phyloP scores from a whole-genome alignment of 2,329 filamentous ascomycete species.

The Epichloe gansuensis region DNA sequence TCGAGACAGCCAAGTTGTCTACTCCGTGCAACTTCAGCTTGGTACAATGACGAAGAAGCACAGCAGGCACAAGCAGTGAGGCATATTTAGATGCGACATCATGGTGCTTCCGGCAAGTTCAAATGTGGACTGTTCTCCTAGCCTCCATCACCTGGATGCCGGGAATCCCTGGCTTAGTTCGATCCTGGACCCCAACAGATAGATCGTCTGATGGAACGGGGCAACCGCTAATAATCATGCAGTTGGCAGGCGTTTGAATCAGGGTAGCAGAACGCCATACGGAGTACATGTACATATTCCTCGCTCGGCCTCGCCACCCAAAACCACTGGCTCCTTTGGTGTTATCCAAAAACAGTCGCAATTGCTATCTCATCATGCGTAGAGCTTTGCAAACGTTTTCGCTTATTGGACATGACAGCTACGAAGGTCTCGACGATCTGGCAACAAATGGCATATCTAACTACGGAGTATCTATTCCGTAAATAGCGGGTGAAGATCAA shows the following conservation, averaged over 20 bases:
- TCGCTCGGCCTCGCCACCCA: background rate
- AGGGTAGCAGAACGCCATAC: background rate
- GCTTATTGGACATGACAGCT: background rate
- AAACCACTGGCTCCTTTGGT: background rate
- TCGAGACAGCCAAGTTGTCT: background rate
- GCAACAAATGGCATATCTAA: background rate
- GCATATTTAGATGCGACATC: background rate
- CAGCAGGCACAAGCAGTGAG: slow-evolving; percentile 1
- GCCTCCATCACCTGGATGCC: background rate
- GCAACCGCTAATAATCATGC: background rate
- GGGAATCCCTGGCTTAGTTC: background rate
- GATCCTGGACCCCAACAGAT: background rate
- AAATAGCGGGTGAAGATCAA: background rate
- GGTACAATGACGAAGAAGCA: background rate
- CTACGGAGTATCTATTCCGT: no score
- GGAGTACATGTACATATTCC: background rate
- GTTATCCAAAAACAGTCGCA: background rate
- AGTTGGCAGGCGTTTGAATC: background rate
- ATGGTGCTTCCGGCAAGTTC: background rate
- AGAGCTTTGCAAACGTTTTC: background rate
- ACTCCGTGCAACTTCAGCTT: background rate
- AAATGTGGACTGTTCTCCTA: background rate
- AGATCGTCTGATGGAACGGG: background rate
- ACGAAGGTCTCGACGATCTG: background rate
- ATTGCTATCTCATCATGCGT: background rate